phyloP scores from a whole-genome alignment of 495 filamentous ascomycete genomes.

The Cetradonia linearis region DNA sequence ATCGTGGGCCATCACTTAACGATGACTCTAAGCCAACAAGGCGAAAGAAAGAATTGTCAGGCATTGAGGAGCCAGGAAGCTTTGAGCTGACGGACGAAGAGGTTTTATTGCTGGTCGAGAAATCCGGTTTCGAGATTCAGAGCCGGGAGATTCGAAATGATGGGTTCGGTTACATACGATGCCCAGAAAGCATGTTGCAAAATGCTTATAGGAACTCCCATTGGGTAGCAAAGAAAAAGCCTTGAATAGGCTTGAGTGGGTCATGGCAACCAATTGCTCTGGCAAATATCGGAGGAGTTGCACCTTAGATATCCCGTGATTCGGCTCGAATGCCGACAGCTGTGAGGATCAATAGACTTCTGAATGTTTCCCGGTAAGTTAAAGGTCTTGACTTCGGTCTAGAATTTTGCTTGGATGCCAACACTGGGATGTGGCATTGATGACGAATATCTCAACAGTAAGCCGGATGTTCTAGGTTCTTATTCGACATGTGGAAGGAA shows the following conservation, averaged over 20 bases:
- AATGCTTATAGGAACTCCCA: slow-evolving; percentile 64
- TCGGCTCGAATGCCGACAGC: not conserved
- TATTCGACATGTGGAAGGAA: not conserved
- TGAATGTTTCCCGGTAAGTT: not conserved
- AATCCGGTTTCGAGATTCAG: slow-evolving; percentile 62
- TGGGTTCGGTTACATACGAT: slow-evolving; percentile 72
- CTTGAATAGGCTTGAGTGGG: not conserved
- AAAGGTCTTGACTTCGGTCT: not conserved
- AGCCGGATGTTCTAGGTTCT: not conserved
- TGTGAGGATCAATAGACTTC: slow-evolving; percentile 5
- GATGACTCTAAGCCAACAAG: slow-evolving; percentile 20
- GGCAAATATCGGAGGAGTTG: not conserved
- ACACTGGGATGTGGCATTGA: not conserved
- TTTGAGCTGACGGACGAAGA: slow-evolving; percentile 86
- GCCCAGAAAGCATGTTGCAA: slow-evolving; percentile 72
- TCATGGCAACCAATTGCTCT: not conserved
- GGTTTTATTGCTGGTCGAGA: slow-evolving; percentile 62
- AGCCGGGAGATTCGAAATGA: slow-evolving; percentile 29
- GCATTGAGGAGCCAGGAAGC: slow-evolving; percentile 68
- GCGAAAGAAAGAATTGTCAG: slow-evolving; percentile 21
- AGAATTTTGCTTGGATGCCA: not conserved
- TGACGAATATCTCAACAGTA: not conserved
- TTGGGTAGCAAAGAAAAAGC: slow-evolving; percentile 74
- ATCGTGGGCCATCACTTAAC: slow-evolving; percentile 13
- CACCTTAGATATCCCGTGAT: not conserved